phyloP scores from a whole-genome alignment of 2,329 filamentous ascomycete species.

The Volutella citrinella region DNA sequence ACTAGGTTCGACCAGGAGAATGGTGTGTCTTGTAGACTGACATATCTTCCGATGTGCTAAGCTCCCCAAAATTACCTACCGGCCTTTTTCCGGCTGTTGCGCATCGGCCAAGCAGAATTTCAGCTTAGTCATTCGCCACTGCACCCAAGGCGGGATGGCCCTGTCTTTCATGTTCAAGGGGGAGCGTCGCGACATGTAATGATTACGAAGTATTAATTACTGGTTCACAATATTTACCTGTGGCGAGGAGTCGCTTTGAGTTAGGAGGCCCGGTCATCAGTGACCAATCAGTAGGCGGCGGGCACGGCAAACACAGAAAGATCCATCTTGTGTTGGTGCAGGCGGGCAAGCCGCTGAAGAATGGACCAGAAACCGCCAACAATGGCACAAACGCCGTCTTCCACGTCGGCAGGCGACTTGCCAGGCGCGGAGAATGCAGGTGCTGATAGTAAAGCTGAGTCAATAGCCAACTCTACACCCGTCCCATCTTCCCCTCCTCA shows the following conservation, averaged over 20 bases:
- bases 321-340: no score
- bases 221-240: no score
- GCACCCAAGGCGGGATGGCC: no score
- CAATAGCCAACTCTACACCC: slow-evolving; percentile 20
- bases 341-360: no score
- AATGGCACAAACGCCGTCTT: slow-evolving; percentile 27
- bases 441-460: slow-evolving; percentile 25
- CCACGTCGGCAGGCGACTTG: slow-evolving; percentile 22
- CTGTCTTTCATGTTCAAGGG: no score
- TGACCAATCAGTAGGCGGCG: no score
- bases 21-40: slow-evolving; percentile 19
- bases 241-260: no score
- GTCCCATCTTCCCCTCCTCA: slow-evolving; percentile 21
- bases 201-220: no score
- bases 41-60: slow-evolving; percentile 28
- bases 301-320: no score
- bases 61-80: slow-evolving; percentile 15
- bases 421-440: slow-evolving; percentile 25
- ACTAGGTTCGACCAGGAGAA: slow-evolving; percentile 15
- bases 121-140: slow-evolving; percentile 23
- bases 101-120: not conserved
- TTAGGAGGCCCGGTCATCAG: no score
- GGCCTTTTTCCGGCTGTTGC: slow-evolving; percentile 22
- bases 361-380: no score
- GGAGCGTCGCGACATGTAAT: no score